These are phyloP conservation scores for Pleurotus pulmonarius DNA, from an alignment of 768 basidiomycete genomes.

Conservation along the genomic window DNA sequence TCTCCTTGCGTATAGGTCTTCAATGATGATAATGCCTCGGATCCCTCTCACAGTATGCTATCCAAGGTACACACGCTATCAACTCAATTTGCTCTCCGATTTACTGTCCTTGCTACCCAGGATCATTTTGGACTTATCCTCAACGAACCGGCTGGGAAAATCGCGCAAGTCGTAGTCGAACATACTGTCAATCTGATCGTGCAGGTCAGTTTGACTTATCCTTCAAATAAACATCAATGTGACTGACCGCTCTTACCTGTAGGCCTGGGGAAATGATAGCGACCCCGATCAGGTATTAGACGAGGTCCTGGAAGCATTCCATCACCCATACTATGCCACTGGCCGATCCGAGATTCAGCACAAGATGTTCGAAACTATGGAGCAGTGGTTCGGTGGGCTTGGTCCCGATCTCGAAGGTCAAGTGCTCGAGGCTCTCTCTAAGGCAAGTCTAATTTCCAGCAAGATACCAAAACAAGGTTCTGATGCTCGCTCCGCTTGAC, in stretches of 20 bases:
- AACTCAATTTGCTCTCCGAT: background rate
- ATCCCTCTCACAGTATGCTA: constrained; percentile 70
- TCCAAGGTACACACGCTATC: constrained; percentile 45
- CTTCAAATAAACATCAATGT: too few relatives aligned
- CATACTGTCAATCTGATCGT: constrained; percentile 60
- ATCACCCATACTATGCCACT: constrained; percentile 64
- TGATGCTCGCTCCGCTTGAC: background rate
- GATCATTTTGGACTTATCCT: constrained; percentile 71
- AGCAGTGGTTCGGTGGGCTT: constrained; percentile 49
- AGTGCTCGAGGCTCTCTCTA: constrained; percentile 47
- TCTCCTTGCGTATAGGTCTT: constrained; percentile 44
- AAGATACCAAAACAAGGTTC: too few relatives aligned
- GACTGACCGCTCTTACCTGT: background rate
- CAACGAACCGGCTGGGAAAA: constrained; percentile 74
- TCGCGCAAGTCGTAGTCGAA: constrained; percentile 64
- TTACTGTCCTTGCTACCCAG: constrained; percentile 23
- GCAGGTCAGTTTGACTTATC: constrained; percentile 22
- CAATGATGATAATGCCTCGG: constrained; percentile 60
- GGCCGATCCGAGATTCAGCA: constrained; percentile 52
- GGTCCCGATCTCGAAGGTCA: constrained; percentile 37
- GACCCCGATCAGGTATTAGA: constrained; percentile 41
- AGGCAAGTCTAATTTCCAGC: constrained; percentile 28
- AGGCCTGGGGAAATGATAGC: constrained; percentile 48
- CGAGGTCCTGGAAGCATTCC: constrained; percentile 61
- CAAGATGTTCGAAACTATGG: constrained; percentile 55